Conservation (phyloP, 768 basidiomycete genomes). For the Tricholoma terreum region DNA sequence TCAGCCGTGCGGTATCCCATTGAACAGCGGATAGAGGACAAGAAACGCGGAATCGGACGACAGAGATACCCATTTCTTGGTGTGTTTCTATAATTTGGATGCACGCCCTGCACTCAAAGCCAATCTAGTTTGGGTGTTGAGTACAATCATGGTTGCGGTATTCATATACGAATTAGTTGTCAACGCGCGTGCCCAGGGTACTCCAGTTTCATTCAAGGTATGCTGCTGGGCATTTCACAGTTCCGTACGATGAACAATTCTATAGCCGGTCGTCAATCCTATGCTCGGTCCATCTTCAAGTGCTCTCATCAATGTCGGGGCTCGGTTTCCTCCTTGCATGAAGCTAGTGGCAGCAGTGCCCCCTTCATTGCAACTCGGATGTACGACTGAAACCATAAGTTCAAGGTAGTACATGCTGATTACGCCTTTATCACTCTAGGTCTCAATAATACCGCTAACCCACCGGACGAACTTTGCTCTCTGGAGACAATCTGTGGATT, state of each 20-base stretch:
- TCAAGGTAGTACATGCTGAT: not conserved
- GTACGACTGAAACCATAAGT: constrained; percentile 36
- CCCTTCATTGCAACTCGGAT: constrained; percentile 52
- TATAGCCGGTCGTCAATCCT: constrained; percentile 75
- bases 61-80: constrained; percentile 80
- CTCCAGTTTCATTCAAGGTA: constrained; percentile 83
- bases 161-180: constrained; percentile 85
- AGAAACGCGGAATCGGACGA: constrained; percentile 79
- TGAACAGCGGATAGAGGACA: constrained; percentile 83
- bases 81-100: constrained; percentile 26
- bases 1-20: constrained; percentile 54
- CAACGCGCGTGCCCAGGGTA: constrained; percentile 74
- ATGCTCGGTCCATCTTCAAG: constrained; percentile 90
- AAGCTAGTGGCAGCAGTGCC: constrained; percentile 61
- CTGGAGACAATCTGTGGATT: constrained; percentile 87
- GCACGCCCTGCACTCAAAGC: constrained; percentile 10
- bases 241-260: not conserved
- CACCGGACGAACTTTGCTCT: constrained; percentile 64
- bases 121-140: constrained; percentile 58
- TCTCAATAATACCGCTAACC: constrained; percentile 82
- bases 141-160: constrained; percentile 64
- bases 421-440: constrained; percentile 38
- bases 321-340: constrained; percentile 94
- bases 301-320: constrained; percentile 83
- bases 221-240: constrained; percentile 5